Conservation (phyloP, 352 stramenopile species). For the Phytophthora litchii region DNA sequence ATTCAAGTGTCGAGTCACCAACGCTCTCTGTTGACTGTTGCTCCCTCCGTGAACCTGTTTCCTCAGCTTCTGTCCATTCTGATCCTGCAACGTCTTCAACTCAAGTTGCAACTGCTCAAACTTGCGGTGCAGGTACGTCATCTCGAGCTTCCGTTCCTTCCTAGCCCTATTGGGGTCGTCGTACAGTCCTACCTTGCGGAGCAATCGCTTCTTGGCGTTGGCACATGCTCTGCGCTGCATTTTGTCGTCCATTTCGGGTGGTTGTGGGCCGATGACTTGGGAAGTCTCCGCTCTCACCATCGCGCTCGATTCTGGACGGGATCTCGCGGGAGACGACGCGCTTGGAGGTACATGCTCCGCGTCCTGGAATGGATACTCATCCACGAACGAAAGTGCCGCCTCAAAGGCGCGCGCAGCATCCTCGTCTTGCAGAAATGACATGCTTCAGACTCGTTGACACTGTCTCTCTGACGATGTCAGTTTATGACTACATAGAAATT, state of each 20-base stretch:
- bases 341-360: not conserved
- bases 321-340: not conserved
- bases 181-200: conserved; percentile 32
- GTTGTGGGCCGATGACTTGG: not conserved
- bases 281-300: not conserved
- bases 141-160: conserved; percentile 49
- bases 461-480: not conserved
- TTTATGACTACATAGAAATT: conserved; percentile 1
- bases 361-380: conserved; percentile 34
- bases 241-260: conserved; percentile 9
- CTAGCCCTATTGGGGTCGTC: conserved; percentile 44
- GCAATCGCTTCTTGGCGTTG: conserved; percentile 32
- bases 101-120: conserved; percentile 43
- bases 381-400: conserved; percentile 36
- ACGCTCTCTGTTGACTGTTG: not conserved
- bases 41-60: not conserved
- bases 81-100: conserved; percentile 29
- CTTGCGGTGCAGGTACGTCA: conserved; percentile 41
- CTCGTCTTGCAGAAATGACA: conserved; percentile 32
- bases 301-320: conserved; percentile 2
- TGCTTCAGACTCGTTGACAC: conserved; percentile 7
- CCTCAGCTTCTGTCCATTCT: not conserved
- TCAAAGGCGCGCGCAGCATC: conserved; percentile 32
- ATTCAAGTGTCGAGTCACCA: conserved; percentile 6
- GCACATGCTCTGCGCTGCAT: conserved; percentile 14